These are phyloP conservation scores for Laguncularia racemosa DNA, from an alignment of 345 rosid genomes.

Conservation along the genomic window DNA sequence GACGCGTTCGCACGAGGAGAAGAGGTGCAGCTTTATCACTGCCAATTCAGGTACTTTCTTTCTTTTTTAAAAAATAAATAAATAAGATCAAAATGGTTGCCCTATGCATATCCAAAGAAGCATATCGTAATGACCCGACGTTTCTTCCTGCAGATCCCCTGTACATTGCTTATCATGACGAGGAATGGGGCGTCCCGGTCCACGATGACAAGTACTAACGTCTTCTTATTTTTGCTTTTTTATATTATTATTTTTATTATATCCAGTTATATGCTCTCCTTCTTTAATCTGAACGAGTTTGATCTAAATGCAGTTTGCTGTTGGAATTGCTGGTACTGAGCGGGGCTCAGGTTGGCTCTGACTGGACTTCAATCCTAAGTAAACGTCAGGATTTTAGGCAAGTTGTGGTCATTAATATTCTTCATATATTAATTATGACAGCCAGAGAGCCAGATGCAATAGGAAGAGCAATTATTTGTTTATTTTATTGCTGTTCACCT, in stretches of 20 bases:
- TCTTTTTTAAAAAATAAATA: too few relatives aligned
- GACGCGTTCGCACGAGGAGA: slow-evolving; percentile 16
- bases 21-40: slow-evolving; percentile 51
- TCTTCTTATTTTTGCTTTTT: slow-evolving; percentile 4
- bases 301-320: slow-evolving; percentile 25
- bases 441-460: too few relatives aligned
- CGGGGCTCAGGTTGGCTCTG: slow-evolving; percentile 64
- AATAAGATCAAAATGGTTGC: not conserved
- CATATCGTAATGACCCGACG: not conserved
- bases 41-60: slow-evolving; percentile 37
- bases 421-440: not conserved
- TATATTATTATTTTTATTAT: too few relatives aligned
- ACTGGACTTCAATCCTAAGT: slow-evolving; percentile 58
- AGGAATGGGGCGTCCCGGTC: slow-evolving; percentile 66
- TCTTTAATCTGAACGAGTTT: not conserved
- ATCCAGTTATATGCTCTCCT: not conserved
- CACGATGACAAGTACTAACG: slow-evolving; percentile 41
- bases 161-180: slow-evolving; percentile 54
- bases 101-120: not conserved
- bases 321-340: slow-evolving; percentile 52
- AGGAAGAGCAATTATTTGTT: not conserved
- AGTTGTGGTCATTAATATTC: not conserved
- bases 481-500: not conserved
- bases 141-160: slow-evolving; percentile 35
- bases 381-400: slow-evolving; percentile 49